phyloP scores from a whole-genome alignment of 2,329 filamentous ascomycete species.

The Aspergillus carbonarius region DNA sequence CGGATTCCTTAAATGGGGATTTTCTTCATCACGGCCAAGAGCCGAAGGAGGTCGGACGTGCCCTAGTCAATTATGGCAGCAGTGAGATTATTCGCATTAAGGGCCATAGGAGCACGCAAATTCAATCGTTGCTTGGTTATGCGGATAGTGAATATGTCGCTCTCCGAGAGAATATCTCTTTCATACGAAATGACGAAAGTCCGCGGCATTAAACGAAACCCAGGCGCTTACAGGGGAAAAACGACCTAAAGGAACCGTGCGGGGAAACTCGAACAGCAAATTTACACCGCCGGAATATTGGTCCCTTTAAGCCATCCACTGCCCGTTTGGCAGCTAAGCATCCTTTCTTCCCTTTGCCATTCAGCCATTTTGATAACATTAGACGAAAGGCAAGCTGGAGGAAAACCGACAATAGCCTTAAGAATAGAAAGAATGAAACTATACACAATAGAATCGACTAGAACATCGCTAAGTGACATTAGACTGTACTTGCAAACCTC shows the following conservation, averaged over 20 bases:
- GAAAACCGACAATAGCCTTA: background rate
- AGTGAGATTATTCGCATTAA: constrained; percentile 80
- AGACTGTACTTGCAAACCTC: background rate
- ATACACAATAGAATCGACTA: background rate
- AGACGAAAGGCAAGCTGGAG: background rate
- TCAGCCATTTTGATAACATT: background rate
- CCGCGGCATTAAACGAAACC: constrained; percentile 2
- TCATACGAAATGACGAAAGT: constrained; percentile 51
- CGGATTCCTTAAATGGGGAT: constrained; percentile 42
- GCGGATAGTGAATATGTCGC: constrained; percentile 94
- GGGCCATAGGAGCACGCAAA: constrained; percentile 79
- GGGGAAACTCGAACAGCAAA: background rate
- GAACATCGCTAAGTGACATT: background rate
- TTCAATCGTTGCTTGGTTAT: constrained; percentile 78
- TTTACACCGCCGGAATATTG: background rate
- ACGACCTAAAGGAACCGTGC: background rate
- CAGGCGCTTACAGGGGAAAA: background rate
- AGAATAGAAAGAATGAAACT: background rate
- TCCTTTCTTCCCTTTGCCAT: background rate
- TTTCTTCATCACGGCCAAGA: constrained; percentile 39
- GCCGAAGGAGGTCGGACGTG: constrained; percentile 76
- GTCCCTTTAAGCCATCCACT: background rate
- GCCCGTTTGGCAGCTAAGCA: background rate
- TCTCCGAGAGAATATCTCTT: constrained; percentile 80
- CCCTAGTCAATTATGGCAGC: constrained; percentile 89